Base-by-base conservation (phyloP, 768 basidiomycete genomes). In the Favolaschia claudopus region DNA sequence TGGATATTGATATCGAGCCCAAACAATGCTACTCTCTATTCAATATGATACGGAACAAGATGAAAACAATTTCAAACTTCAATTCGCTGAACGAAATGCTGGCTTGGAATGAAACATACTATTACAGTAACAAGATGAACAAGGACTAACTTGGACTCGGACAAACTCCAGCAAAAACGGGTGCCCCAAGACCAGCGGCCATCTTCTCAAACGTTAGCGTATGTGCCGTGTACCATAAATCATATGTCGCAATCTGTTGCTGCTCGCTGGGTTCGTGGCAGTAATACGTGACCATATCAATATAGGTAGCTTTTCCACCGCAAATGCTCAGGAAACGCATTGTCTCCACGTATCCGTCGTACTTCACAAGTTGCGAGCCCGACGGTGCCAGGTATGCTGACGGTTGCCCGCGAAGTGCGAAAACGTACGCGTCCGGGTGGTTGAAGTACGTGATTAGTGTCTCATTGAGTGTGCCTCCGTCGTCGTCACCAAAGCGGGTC, bases 261-360 rank as follows among this genome's bases (percentile, higher is more conserved):
- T n/a, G n/a, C 10, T 48, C 19, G 13, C 44, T 28, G 9, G 15
- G 20, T 8, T 43, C 29, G n/a, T 39, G 37, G 39, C 64, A 65
- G 3, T 25, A 1, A 15, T 53, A 45, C 4, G 51, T 34, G 22
- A 58, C 14, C n/a, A 50, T 13, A 19, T 65, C 64, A 37, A 65
- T 58, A 20, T 54, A 65, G 6, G 64, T 65, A 22, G 60, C 60
- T 24, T 3, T 17, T 5, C 60, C 55, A 24, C 52, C 42, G 56
- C 64, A 65, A 37, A 65, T 51, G 40, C 60, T 55, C 45, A 34
- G n/a, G 25, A 61, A 47, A 14, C 51, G 55, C 34, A 55, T 8
- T 14, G 52, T 55, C 32, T 65, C 64, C 19, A 19, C 22, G n/a
- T 65, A 65, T 25, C 46, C 31, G 19, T n/a, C 37, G 42, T 38